Evolutionary conservation across 2,329 filamentous ascomycete species (phyloP), one percentile per base, ranked within the genome.

Genomic region (Neospermospora avenae): DNA sequence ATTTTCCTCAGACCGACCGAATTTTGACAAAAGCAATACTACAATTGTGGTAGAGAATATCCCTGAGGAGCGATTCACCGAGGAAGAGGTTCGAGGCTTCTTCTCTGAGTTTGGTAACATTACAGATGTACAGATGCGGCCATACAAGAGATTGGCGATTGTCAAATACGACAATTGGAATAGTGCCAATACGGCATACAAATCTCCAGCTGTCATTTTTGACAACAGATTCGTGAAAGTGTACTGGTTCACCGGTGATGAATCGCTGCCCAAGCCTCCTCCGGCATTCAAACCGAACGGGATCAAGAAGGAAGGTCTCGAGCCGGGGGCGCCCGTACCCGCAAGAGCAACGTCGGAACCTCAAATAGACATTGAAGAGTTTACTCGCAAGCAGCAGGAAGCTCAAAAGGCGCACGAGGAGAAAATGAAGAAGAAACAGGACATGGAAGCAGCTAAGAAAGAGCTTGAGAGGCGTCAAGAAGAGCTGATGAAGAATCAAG

Each of bases 201-300:
- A 82, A 49, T 92, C 88, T 8, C 90, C 90, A 0, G 91, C 91
- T 70, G 87, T 86, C 49, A 87, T 95, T 46, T 95, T 93, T 70
- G 88, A 93, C 68, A 95, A 93, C 67, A 81, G 90, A 11, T 95
- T 95, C 67, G 90, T 95, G 52, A 93, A 91, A 68, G 87, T 93
- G 0, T 92, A 88, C 68, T 93, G 90, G 90, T 81, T 85, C 70
- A 87, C 84, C 67, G 80, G 82, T 5, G 79, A 81, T 25, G 44
- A 69, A 16, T 67, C 70, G 8, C 54, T 72, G 31, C 70, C 71
- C 25, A 68, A 71, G 55, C 67, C 67, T 13, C 67, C 68, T 25
- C 42, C 58, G 49, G 72, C 68, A 16, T 71, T 72, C 16, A 61
- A 53, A 8, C 58, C 67, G 10, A 74, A 73, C 48, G 73, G 44